Base-by-base conservation (phyloP, 148 eudicot genomes). In the Cornus suecica region DNA sequence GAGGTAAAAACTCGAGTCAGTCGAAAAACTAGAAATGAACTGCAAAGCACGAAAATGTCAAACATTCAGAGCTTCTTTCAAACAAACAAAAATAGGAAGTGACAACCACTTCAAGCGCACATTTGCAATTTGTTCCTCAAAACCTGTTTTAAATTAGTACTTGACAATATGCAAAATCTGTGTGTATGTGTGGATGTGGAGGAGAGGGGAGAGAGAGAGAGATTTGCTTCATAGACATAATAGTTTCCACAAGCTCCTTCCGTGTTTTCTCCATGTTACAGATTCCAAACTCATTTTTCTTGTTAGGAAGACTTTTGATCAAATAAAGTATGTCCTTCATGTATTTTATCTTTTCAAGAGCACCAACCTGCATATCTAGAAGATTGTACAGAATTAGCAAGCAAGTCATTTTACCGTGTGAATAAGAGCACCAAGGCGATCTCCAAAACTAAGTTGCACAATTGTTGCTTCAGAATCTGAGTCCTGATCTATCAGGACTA, bases 341-440 rank as follows among this genome's bases (percentile, higher is more conserved):
- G 62, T 58, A 58, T 22, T 18, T 58, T 58, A 8, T 37, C 42
- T 37, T 6, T n/a, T 22, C 62, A 58, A 15, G 45, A 29, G 51
- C 11, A 56, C 26, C 63, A 58, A 68, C 23, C 66, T n/a, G 41
- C 23, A 52, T 25, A 61, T 41, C 18, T 64, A 37, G n/a, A 24
- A 71, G 8, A 68, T 28, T n/a, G 30, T 73, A 52, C 34, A 77
- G 73, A 60, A 37, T 56, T 27, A 11, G 22, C 28, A 22, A 41
- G 18, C 14, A 76, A 66, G 60, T 65, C 62, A 78, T 32, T 77
- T 84, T 77, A 95, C 97, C 87, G 99, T 95, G 85, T 95, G 94
- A 73, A 92, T 88, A 66, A 95, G 94, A 76, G 97, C 92, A 77
- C 99, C 99, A 61, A 95, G 97, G 48, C 99, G 99, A 87, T 95